A percentile compares a stretch with the other conserved stretches of the same genome.
phyloP scores from a whole-genome alignment of 371 early-diverging fungal genomes.

The Lichtheimia corymbifera region DNA sequence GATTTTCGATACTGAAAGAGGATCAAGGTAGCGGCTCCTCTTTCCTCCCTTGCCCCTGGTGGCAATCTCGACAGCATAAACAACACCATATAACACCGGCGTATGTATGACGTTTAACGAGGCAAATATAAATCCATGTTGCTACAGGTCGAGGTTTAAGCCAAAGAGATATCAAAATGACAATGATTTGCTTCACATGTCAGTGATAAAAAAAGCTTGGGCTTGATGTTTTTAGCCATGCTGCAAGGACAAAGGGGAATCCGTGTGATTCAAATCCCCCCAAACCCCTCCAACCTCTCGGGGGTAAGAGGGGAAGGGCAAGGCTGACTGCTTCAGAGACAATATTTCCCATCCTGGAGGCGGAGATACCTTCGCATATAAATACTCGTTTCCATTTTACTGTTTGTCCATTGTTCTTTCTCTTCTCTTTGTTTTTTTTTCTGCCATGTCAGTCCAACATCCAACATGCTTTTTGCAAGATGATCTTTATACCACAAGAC shows the following conservation, averaged over 20 bases:
- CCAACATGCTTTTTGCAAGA: constrained; percentile 2
- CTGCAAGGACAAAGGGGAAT: no score
- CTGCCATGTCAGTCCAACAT: constrained; percentile 8
- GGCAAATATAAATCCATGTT: no score
- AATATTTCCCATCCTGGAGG: constrained; percentile 1
- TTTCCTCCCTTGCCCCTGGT: no score
- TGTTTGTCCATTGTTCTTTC: constrained; percentile 3
- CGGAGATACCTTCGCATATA: neutral
- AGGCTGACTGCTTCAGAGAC: neutral
- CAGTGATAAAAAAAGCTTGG: neutral
- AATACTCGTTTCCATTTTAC: neutral
- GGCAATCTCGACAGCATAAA: no score
- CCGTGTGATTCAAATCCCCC: no score
- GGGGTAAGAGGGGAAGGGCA: no score
- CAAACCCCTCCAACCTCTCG: no score
- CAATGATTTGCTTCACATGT: neutral
- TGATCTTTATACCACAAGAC: neutral
- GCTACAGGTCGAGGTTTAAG: neutral
- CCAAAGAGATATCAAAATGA: neutral
- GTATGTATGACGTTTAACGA: no score
- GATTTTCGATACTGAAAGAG: no score
- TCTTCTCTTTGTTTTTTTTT: neutral
- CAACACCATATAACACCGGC: no score
- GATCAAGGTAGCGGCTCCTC: no score
- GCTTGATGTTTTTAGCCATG: no score